These are phyloP conservation scores for Malania oleifera DNA, from an alignment of 164 flowering plant genomes.

Conservation along the genomic window DNA sequence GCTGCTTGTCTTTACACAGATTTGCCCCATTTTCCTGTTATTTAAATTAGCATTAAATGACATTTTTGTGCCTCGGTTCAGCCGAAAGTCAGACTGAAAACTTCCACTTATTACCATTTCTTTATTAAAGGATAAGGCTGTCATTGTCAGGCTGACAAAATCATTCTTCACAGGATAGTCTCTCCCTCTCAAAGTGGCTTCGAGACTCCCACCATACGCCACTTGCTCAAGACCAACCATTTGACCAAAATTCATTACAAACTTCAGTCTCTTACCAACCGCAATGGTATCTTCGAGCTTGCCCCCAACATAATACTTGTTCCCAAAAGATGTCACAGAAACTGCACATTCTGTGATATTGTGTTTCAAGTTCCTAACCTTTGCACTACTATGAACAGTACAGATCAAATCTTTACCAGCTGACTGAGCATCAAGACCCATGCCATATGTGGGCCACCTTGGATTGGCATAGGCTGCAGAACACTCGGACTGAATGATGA, in stretches of 20 bases:
- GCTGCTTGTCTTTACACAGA: slow-evolving; percentile 57
- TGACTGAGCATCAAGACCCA: slow-evolving; percentile 74
- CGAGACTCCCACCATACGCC: slow-evolving; percentile 80
- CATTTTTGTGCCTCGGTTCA: slow-evolving; percentile 44
- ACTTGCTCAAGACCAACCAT: slow-evolving; percentile 53
- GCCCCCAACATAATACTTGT: slow-evolving; percentile 55
- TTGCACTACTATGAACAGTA: slow-evolving; percentile 57
- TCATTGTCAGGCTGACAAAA: slow-evolving; percentile 40
- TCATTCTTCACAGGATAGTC: slow-evolving; percentile 88
- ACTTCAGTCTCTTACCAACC: slow-evolving; percentile 60
- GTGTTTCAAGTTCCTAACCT: slow-evolving; percentile 44
- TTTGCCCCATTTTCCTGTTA: slow-evolving; percentile 76
- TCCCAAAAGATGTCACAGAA: slow-evolving; percentile 62
- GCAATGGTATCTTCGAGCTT: slow-evolving; percentile 73
- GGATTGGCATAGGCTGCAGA: slow-evolving; percentile 44
- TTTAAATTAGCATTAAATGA: slow-evolving; percentile 69
- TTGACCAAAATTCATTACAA: slow-evolving; percentile 57
- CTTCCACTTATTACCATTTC: slow-evolving; percentile 67
- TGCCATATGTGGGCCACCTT: slow-evolving; percentile 35
- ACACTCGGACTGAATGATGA: slow-evolving; percentile 65
- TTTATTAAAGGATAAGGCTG: slow-evolving; percentile 58
- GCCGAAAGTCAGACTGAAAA: slow-evolving; percentile 57
- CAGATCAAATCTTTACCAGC: slow-evolving; percentile 55
- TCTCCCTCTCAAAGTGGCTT: slow-evolving; percentile 61
- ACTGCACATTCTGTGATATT: slow-evolving; percentile 69